Conservation (phyloP, 345 rosid genomes). For the Brassica cretica region DNA sequence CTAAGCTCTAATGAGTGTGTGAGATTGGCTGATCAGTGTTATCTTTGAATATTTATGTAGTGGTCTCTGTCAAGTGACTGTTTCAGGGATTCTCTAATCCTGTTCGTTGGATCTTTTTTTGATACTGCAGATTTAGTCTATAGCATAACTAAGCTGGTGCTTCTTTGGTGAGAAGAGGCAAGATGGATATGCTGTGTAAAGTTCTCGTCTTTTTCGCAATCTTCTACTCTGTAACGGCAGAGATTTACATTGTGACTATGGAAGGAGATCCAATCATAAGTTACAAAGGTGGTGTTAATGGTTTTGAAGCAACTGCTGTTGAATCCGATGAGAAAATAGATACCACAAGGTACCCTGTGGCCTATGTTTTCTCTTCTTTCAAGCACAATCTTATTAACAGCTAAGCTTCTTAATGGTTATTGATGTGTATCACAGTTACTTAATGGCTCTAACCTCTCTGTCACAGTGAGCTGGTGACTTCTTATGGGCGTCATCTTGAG, state of each 20-base stretch:
- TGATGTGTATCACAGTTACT: background rate
- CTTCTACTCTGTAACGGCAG: conserved; percentile 53
- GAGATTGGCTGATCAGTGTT: background rate
- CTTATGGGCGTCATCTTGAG: conserved; percentile 86
- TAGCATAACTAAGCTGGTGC: conserved; percentile 27
- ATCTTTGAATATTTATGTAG: conserved; percentile 10
- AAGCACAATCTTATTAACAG: background rate
- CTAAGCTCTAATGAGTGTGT: background rate
- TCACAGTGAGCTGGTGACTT: conserved; percentile 73
- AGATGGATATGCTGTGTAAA: conserved; percentile 29
- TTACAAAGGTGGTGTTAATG: conserved; percentile 82
- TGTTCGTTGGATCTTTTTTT: background rate
- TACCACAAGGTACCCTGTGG: conserved; percentile 54
- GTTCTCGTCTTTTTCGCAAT: conserved; percentile 44
- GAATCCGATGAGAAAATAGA: conserved; percentile 86
- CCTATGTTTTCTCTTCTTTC: background rate
- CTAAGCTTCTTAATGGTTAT: background rate
- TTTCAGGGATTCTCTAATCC: background rate
- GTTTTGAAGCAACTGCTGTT: conserved; percentile 87
- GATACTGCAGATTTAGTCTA: conserved; percentile 29
- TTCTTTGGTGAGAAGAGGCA: conserved; percentile 35
- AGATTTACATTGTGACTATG: conserved; percentile 79
- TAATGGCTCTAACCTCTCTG: background rate
- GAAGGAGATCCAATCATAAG: conserved; percentile 92
- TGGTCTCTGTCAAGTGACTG: conserved; percentile 7